Evolutionary conservation across 768 basidiomycete genomes (phyloP).

Genomic region (Auricularia sp.): DNA sequence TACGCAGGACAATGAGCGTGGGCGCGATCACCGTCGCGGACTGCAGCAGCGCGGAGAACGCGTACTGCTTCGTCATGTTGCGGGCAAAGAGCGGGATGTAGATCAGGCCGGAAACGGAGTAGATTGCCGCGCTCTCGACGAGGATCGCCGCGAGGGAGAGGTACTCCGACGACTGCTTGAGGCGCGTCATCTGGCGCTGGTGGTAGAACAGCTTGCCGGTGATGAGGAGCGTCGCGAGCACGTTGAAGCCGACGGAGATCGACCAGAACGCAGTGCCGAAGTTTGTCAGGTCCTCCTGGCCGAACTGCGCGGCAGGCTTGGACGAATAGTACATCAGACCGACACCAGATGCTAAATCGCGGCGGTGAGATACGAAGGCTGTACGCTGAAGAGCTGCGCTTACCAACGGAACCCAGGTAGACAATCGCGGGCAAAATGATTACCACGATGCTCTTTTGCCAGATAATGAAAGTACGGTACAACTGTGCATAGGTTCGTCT

Average conservation of each 20-base stretch:
- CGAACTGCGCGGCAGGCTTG: not conserved
- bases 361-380: too few relatives aligned
- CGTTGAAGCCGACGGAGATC: constrained; percentile 23
- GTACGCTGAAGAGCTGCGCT: too few relatives aligned
- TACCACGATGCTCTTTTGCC: not conserved
- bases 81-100: constrained; percentile 23
- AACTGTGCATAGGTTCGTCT: not conserved
- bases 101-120: constrained; percentile 18
- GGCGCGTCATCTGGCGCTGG: constrained; percentile 13
- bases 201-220: constrained; percentile 16
- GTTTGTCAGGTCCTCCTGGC: not conserved
- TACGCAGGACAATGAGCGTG: not conserved
- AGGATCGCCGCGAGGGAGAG: constrained; percentile 16
- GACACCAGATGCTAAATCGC: not conserved
- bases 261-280: not conserved
- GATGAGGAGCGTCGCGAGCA: constrained; percentile 27
- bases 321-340: not conserved
- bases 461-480: not conserved
- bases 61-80: constrained; percentile 7
- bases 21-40: not conserved
- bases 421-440: not conserved
- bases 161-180: constrained; percentile 11
- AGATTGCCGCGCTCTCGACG: constrained; percentile 27
- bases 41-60: not conserved
- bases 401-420: not conserved